Conservation (phyloP, 176 grass and related monocot genomes). For the Lolium rigidum region DNA sequence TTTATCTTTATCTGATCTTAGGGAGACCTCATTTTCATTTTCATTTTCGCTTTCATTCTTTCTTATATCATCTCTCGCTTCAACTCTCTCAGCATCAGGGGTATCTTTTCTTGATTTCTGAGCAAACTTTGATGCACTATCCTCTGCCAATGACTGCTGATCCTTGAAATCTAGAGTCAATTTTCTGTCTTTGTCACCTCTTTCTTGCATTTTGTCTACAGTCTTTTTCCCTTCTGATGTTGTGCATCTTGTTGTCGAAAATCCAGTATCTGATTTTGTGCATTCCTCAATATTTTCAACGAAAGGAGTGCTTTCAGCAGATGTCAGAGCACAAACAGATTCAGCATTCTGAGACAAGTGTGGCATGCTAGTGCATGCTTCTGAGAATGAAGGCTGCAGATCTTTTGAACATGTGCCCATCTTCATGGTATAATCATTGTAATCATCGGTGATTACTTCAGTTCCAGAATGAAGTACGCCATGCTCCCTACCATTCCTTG, state of each 20-base stretch:
- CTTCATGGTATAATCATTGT: conserved; percentile 26
- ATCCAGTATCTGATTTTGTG: conserved; percentile 40
- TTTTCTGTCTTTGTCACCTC: conserved; percentile 26
- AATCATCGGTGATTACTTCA: conserved; percentile 38
- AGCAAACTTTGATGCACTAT: conserved; percentile 36
- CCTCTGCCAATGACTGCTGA: conserved; percentile 38
- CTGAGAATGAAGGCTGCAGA: conserved; percentile 41
- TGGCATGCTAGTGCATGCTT: conserved; percentile 33
- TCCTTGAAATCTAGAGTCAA: conserved; percentile 15
- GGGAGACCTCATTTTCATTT: conserved; percentile 33
- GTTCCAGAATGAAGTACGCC: conserved; percentile 43
- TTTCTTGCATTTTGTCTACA: conserved; percentile 40
- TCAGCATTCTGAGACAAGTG: conserved; percentile 39
- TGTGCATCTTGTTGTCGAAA: conserved; percentile 11
- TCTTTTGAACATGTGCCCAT: conserved; percentile 32
- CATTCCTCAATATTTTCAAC: conserved; percentile 33
- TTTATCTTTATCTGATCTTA: conserved; percentile 52
- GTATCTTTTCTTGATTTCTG: conserved; percentile 47
- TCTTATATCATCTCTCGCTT: conserved; percentile 50
- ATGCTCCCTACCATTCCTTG: conserved; percentile 27
- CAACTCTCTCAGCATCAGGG: conserved; percentile 41
- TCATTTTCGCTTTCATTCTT: conserved; percentile 41
- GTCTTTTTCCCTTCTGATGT: conserved; percentile 31
- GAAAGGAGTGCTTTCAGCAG: conserved; percentile 35
- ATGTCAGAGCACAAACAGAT: conserved; percentile 10